phyloP scores from a whole-genome alignment of 2,329 filamentous ascomycete genomes.

The Colletotrichum phormii region DNA sequence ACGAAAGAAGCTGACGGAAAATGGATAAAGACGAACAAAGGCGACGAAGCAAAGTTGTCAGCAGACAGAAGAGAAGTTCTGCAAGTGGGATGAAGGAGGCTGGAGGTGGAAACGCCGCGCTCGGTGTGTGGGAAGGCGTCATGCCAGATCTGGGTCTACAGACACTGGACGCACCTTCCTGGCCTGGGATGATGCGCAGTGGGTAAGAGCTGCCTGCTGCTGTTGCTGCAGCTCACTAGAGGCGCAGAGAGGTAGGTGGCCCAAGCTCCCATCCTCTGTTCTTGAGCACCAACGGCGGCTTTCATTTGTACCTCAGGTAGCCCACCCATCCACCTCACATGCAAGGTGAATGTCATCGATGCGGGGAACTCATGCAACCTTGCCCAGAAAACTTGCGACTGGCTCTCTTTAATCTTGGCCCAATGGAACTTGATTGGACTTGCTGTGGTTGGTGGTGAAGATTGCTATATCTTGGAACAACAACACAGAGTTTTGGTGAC shows the following conservation, averaged over 20 bases:
- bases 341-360: conserved; percentile 21
- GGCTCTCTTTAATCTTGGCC: not conserved
- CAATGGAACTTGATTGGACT: not conserved
- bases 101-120: conserved; percentile 9
- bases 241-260: conserved; percentile 33
- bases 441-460: not conserved
- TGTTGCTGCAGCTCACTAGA: not conserved
- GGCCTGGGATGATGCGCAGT: conserved; percentile 18
- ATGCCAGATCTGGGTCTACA: conserved; percentile 10
- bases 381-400: conserved; percentile 5
- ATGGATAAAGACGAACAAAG: not conserved
- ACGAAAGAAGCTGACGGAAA: not conserved
- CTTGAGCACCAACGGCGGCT: conserved; percentile 14
- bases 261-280: conserved; percentile 50
- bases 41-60: not conserved
- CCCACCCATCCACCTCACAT: not conserved
- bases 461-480: not conserved
- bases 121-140: conserved; percentile 18
- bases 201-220: not conserved
- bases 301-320: not conserved
- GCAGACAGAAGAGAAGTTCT: not conserved
- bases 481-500: not conserved
- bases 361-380: conserved; percentile 22
- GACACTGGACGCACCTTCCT: not conserved
- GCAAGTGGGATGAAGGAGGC: not conserved